These are phyloP conservation scores for Aspergillus flavus DNA, from an alignment of 2,329 filamentous ascomycete genomes.

Conservation along the genomic window DNA sequence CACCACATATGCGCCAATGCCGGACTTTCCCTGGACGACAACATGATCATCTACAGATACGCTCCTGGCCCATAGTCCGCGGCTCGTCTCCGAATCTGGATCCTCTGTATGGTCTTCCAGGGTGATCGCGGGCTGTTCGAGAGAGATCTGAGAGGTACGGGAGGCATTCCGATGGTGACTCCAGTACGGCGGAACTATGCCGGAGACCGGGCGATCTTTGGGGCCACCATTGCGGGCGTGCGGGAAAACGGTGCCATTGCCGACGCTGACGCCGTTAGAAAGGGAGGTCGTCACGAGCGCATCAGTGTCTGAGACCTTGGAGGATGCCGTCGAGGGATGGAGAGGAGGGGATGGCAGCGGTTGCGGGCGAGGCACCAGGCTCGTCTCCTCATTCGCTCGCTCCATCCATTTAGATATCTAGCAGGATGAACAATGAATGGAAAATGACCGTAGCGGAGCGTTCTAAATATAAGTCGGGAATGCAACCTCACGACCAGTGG, in stretches of 20 bases:
- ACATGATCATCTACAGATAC: constrained; percentile 65
- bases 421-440: constrained; percentile 8
- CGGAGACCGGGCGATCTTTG: constrained; percentile 32
- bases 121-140: constrained; percentile 53
- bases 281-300: constrained; percentile 13
- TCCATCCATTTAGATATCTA: constrained; percentile 45
- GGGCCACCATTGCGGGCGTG: constrained; percentile 21
- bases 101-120: constrained; percentile 68
- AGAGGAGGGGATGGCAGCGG: constrained; percentile 27
- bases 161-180: constrained; percentile 46
- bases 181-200: constrained; percentile 50
- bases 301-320: constrained; percentile 15
- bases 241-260: constrained; percentile 18
- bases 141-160: constrained; percentile 42
- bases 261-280: constrained; percentile 8
- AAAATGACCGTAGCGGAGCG: constrained; percentile 5
- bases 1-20: constrained; percentile 86
- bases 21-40: constrained; percentile 60
- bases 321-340: constrained; percentile 6
- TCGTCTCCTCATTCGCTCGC: constrained; percentile 42
- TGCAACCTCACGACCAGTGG: constrained; percentile 17
- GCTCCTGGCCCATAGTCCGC: constrained; percentile 63
- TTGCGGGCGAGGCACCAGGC: constrained; percentile 32
- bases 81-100: constrained; percentile 56
- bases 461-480: constrained; percentile 19